Evolutionary conservation across 371 early-diverging fungal species (phyloP).

Genomic region (Mortierella sp.): DNA sequence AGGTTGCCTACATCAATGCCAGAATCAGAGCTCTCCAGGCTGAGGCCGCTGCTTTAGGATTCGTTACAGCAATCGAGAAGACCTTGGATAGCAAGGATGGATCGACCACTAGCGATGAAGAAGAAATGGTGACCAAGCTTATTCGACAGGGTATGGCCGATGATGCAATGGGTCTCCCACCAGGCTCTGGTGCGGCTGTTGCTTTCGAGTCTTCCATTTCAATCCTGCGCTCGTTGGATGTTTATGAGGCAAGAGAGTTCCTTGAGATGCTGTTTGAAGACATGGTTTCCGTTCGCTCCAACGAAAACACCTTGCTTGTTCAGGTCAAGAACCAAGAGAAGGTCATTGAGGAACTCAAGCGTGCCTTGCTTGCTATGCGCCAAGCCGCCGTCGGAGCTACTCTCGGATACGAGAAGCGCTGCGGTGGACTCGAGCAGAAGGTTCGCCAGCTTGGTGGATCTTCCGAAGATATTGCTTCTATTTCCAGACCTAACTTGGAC

Average conservation of each 20-base stretch:
- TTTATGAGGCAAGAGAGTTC: slow-evolving; percentile 77
- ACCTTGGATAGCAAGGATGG: slow-evolving; percentile 14
- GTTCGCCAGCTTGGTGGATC: slow-evolving; percentile 51
- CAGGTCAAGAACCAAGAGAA: slow-evolving; percentile 77
- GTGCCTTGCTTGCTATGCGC: slow-evolving; percentile 85
- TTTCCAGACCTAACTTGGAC: slow-evolving; percentile 6
- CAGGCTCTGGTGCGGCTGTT: slow-evolving; percentile 68
- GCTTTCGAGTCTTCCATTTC: slow-evolving; percentile 74
- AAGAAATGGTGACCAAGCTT: slow-evolving; percentile 59
- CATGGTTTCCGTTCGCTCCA: slow-evolving; percentile 75
- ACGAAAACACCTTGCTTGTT: slow-evolving; percentile 72
- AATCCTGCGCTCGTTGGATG: slow-evolving; percentile 76
- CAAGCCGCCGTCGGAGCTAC: slow-evolving; percentile 83
- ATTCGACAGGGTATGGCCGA: slow-evolving; percentile 62
- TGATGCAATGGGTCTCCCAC: slow-evolving; percentile 67
- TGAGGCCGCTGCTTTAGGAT: slow-evolving; percentile 73
- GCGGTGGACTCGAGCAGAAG: slow-evolving; percentile 72
- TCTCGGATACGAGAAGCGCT: slow-evolving; percentile 82
- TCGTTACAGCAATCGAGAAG: slow-evolving; percentile 47
- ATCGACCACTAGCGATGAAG: slow-evolving; percentile 45
- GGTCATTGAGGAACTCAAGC: slow-evolving; percentile 76
- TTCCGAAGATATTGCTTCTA: slow-evolving; percentile 15
- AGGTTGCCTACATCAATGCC: slow-evolving; percentile 81
- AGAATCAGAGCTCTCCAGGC: slow-evolving; percentile 79
- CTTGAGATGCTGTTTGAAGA: slow-evolving; percentile 83